Base-by-base conservation (phyloP, 1,284 basidiomycete species). In the Erythrobasidium hasegawianum region DNA sequence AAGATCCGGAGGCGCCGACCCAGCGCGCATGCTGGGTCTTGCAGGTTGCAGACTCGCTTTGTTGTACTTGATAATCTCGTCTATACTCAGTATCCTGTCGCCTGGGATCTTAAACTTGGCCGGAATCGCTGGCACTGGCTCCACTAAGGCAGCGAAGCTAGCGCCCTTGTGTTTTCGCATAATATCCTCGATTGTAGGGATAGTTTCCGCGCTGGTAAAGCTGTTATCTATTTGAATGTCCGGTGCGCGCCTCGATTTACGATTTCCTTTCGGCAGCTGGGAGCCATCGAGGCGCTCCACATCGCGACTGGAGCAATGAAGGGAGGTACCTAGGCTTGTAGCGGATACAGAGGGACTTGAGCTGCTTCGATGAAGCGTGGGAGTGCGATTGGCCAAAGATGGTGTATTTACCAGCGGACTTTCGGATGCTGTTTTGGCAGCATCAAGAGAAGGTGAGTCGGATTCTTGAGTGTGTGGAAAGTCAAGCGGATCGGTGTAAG, bases 71-170 rank as follows among this genome's bases (percentile, higher is more conserved):
- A 64, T 26, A 22, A 64, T 64, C 41, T 64, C 61, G 22, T 56
- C 61, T 20, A 64, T 64, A 26, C 53, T 64, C n/a, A 57, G n/a
- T n/a, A 64, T 64, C 54, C 16, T 57, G 11, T 56, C 49, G 5
- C 24, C 29, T 24, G 29, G 53, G 14, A n/a, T 22, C 4, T 26
- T 39, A 20, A 64, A 64, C 20, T 26, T 43, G 39, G 52, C 61
- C 10, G 61, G 61, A 43, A 64, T 57, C 8, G 54, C 16, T 11
- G 61, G 61, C 4, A 64, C 61, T 16, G 61, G 61, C n/a, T 52
- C 53, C n/a, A n/a, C n/a, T 33, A 41, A 56, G 29, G 54, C 49
- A 14, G 54, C 53, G 10, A 39, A 45, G 5, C 7, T 26, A 7
- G 45, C 14, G 10, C 11, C 18, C 13, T 53, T 10, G 24, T 64